These are phyloP conservation scores for Nymphaea thermarum DNA, from an alignment of 164 flowering plant species.

Conservation along the genomic window DNA sequence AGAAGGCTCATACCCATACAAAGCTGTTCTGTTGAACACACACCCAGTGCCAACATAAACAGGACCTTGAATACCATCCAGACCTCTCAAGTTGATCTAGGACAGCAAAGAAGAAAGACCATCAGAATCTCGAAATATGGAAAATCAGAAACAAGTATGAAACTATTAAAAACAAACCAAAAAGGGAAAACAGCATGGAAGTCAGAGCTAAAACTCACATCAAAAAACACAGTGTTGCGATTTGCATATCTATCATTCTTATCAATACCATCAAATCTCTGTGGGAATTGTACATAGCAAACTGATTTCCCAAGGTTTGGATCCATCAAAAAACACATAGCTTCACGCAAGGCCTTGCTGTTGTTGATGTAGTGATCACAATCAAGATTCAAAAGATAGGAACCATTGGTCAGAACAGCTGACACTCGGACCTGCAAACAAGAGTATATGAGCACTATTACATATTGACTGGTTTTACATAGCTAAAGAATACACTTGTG, in stretches of 20 bases:
- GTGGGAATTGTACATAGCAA: slow-evolving; percentile 55
- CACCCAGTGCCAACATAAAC: slow-evolving; percentile 40
- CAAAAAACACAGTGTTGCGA: slow-evolving; percentile 60
- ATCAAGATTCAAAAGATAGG: slow-evolving; percentile 54
- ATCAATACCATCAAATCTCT: slow-evolving; percentile 69
- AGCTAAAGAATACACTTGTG: not conserved
- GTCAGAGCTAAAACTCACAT: slow-evolving; percentile 20
- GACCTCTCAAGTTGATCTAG: slow-evolving; percentile 52
- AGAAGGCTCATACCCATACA: slow-evolving; percentile 52
- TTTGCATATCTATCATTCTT: slow-evolving; percentile 55
- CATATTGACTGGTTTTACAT: not conserved
- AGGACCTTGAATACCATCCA: slow-evolving; percentile 30
- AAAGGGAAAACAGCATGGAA: not conserved
- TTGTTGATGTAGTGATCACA: slow-evolving; percentile 71
- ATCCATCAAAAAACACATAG: slow-evolving; percentile 67
- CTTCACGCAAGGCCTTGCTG: slow-evolving; percentile 59
- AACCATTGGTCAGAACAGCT: slow-evolving; percentile 56
- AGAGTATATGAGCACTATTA: not conserved
- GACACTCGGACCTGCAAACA: slow-evolving; percentile 38
- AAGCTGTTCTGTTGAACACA: slow-evolving; percentile 48
- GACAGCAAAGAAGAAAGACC: not conserved
- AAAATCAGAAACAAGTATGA: not conserved
- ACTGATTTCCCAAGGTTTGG: slow-evolving; percentile 43
- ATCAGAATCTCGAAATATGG: not conserved
- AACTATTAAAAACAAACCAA: not conserved